A percentile compares a stretch with the other conserved stretches of the same genome.
phyloP scores from a whole-genome alignment of 192 early-diverging fungal species.

The Dissophora globulifera region DNA sequence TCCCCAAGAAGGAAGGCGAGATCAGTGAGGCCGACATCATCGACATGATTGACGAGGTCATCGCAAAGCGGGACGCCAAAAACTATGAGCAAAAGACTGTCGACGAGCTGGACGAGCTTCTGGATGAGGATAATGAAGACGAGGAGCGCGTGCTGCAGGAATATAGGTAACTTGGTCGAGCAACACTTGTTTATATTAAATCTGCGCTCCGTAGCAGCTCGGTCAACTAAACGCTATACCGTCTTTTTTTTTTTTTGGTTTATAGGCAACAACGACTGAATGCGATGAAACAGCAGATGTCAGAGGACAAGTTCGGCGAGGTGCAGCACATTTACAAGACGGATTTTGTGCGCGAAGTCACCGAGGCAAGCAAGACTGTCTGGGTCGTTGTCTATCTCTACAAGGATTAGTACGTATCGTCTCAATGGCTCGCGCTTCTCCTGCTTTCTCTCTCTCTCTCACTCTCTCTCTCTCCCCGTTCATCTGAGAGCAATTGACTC shows the following conservation, averaged over 20 bases:
- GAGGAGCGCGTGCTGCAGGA: slow-evolving; percentile 83
- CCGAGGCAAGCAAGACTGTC: slow-evolving; percentile 85
- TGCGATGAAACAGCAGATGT: slow-evolving; percentile 80
- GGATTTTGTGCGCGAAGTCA: slow-evolving; percentile 89
- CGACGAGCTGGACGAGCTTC: slow-evolving; percentile 89
- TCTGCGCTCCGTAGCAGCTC: too few relatives aligned
- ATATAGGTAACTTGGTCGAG: slow-evolving; percentile 64
- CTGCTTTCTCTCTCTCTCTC: too few relatives aligned
- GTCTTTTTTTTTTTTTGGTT: background rate
- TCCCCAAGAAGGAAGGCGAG: slow-evolving; percentile 79
- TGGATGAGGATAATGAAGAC: slow-evolving; percentile 72
- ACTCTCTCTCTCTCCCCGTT: too few relatives aligned
- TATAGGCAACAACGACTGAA: slow-evolving; percentile 79
- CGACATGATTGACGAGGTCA: slow-evolving; percentile 78
- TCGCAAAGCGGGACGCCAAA: slow-evolving; percentile 65
- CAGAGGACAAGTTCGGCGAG: slow-evolving; percentile 85
- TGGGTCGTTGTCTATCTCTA: slow-evolving; percentile 75
- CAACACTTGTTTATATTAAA: background rate
- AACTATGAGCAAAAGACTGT: slow-evolving; percentile 74
- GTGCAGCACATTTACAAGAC: slow-evolving; percentile 92
- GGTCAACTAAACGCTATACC: background rate
- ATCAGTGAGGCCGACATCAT: slow-evolving; percentile 78
- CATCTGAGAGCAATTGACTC: background rate
- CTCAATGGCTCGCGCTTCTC: too few relatives aligned
- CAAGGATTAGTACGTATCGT: slow-evolving; percentile 63